A percentile compares a stretch with the other conserved stretches of the same genome.
phyloP scores from a whole-genome alignment of 306 rosid species.

The Aeschynomene evenia region DNA sequence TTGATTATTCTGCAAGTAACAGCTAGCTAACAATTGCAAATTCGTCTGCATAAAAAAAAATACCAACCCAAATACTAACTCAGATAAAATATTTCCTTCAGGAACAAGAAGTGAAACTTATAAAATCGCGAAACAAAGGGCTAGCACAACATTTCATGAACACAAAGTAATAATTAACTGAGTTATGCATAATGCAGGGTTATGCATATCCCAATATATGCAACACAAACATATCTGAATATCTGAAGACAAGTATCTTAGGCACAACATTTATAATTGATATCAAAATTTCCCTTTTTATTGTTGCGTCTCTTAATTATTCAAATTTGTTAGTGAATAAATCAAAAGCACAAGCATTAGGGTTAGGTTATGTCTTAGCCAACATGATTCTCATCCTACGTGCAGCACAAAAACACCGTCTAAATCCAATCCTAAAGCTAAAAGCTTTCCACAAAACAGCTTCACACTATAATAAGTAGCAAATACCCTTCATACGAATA shows the following conservation, averaged over 20 bases:
- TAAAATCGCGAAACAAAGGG: not conserved
- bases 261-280: not conserved
- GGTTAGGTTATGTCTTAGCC: not conserved
- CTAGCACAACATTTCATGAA: conserved; percentile 19
- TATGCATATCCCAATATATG: not conserved
- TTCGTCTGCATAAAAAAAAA: conserved; percentile 57
- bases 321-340: not conserved
- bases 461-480: not conserved
- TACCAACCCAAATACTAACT: conserved; percentile 11
- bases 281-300: not conserved
- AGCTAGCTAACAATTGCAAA: conserved; percentile 82
- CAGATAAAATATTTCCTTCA: conserved; percentile 9
- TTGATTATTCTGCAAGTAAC: conserved; percentile 87
- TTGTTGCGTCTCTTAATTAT: not conserved
- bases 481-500: not conserved
- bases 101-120: not conserved
- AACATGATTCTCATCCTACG: not conserved
- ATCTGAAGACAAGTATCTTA: not conserved
- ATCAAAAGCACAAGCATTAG: not conserved
- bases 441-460: conserved; percentile 4
- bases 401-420: conserved; percentile 11
- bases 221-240: not conserved
- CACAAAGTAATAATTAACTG: conserved; percentile 11
- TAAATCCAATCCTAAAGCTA: conserved; percentile 20
- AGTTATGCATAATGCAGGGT: not conserved